A percentile compares a stretch with the other conserved stretches of the same genome.
Conservation (phyloP, 352 stramenopile genomes). For the Phytophthora pisi region DNA sequence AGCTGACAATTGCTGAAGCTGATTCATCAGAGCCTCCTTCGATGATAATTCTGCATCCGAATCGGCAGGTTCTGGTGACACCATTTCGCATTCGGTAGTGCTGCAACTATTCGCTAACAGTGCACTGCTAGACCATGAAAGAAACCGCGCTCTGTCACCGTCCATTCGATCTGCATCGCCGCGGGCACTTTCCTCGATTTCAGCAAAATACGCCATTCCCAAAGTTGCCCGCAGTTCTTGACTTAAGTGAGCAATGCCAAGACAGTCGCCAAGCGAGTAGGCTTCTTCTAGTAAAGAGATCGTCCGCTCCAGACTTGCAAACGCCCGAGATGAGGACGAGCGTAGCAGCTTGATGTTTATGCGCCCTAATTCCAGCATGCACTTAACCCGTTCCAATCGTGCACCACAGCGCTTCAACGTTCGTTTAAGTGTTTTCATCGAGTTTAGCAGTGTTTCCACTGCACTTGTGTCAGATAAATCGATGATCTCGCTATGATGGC, state of each 20-base stretch:
- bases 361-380: conserved; percentile 50
- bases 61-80: neutral
- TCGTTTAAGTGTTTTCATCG: conserved; percentile 55
- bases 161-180: conserved; percentile 9
- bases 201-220: conserved; percentile 54
- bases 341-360: conserved; percentile 49
- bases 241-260: conserved; percentile 53
- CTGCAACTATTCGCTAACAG: conserved; percentile 46
- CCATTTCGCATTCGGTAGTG: conserved; percentile 20
- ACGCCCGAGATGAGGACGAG: conserved; percentile 40
- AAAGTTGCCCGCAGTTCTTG: conserved; percentile 51
- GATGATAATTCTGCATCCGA: conserved; percentile 7
- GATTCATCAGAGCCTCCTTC: conserved; percentile 24
- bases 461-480: conserved; percentile 28
- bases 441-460: conserved; percentile 43
- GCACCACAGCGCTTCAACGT: conserved; percentile 44
- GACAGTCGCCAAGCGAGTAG: conserved; percentile 41
- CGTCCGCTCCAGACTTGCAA: conserved; percentile 42
- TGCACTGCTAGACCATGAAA: conserved; percentile 43
- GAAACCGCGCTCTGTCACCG: conserved; percentile 17
- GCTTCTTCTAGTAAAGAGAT: conserved; percentile 50
- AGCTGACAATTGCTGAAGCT: conserved; percentile 29
- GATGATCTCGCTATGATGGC: conserved; percentile 32
- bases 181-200: conserved; percentile 27
- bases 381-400: conserved; percentile 56